phyloP scores from a whole-genome alignment of 768 basidiomycete species.

The Pisolithus tinctorius region DNA sequence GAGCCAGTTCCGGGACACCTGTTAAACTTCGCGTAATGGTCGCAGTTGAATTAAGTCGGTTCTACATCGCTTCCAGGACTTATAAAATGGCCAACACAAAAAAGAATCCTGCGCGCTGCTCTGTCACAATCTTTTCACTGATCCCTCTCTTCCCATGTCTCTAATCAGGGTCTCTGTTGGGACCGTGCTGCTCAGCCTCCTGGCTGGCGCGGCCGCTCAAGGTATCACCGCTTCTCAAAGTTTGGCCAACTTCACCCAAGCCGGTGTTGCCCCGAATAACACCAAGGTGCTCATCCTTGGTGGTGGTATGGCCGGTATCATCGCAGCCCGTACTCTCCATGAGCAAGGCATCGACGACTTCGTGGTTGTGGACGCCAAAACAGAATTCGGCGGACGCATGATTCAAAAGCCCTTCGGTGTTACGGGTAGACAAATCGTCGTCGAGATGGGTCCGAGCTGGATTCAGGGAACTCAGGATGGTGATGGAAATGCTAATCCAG shows the following conservation, averaged over 20 bases:
- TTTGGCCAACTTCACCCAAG: slow-evolving; percentile 1
- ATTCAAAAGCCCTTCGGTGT: slow-evolving; percentile 39
- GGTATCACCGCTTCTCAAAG: too few species aligned
- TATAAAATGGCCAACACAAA: too few species aligned
- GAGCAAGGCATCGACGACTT: slow-evolving; percentile 50
- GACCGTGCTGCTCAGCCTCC: slow-evolving; percentile 3
- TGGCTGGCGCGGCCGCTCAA: slow-evolving; percentile 4
- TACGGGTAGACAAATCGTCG: slow-evolving; percentile 28
- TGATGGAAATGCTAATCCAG: slow-evolving; percentile 51
- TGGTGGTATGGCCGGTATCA: slow-evolving; percentile 59
- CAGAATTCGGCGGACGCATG: slow-evolving; percentile 58
- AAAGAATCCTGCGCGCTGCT: too few species aligned
- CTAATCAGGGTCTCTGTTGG: slow-evolving; percentile 1
- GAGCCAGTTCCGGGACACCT: too few species aligned
- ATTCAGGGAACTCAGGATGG: slow-evolving; percentile 47
- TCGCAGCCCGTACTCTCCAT: slow-evolving; percentile 56
- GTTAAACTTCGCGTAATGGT: too few species aligned
- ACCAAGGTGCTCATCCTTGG: slow-evolving; percentile 52
- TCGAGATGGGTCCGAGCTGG: slow-evolving; percentile 62
- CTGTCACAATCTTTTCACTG: too few species aligned
- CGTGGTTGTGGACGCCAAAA: slow-evolving; percentile 51
- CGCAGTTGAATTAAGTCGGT: too few species aligned
- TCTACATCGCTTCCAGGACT: too few species aligned
- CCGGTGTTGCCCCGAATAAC: slow-evolving; percentile 6
- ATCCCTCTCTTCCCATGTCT: slow-evolving; percentile 8